phyloP scores from a whole-genome alignment of 2,329 filamentous ascomycete species.

The Trichoderma koningii region DNA sequence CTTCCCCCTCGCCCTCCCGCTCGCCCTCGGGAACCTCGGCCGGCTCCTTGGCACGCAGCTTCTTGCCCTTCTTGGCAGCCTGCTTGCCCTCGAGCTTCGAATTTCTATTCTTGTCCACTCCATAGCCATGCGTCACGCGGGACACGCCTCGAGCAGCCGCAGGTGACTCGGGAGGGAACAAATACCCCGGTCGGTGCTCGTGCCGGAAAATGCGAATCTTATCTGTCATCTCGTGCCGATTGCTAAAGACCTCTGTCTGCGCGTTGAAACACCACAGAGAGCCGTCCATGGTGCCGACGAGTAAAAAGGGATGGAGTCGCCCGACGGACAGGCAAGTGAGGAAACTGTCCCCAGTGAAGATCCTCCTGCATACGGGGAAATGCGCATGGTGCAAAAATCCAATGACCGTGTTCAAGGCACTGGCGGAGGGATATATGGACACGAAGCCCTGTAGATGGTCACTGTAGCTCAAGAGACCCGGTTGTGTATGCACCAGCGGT shows the following conservation, averaged over 20 bases:
- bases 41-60: conserved; percentile 41
- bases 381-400: conserved; percentile 56
- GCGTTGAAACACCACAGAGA: conserved; percentile 52
- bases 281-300: conserved; percentile 57
- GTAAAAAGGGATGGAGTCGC: conserved; percentile 54
- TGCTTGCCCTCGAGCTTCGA: conserved; percentile 46
- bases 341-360: conserved; percentile 54
- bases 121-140: conserved; percentile 56
- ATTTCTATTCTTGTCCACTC: conserved; percentile 53
- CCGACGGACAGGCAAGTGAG: conserved; percentile 55
- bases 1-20: conserved; percentile 35
- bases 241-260: conserved; percentile 43
- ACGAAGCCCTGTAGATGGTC: conserved; percentile 59
- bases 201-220: conserved; percentile 53
- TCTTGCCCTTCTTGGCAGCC: conserved; percentile 42
- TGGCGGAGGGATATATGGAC: conserved; percentile 54
- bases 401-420: conserved; percentile 54
- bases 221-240: conserved; percentile 39
- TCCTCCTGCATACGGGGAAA: conserved; percentile 55
- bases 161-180: conserved; percentile 37
- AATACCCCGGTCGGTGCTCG: conserved; percentile 49
- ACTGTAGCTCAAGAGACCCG: conserved; percentile 56
- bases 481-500: conserved; percentile 54
- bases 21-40: conserved; percentile 38
- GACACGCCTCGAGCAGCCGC: conserved; percentile 48